Evolutionary conservation across 768 basidiomycete species (phyloP).

Genomic region (Russula abietina): DNA sequence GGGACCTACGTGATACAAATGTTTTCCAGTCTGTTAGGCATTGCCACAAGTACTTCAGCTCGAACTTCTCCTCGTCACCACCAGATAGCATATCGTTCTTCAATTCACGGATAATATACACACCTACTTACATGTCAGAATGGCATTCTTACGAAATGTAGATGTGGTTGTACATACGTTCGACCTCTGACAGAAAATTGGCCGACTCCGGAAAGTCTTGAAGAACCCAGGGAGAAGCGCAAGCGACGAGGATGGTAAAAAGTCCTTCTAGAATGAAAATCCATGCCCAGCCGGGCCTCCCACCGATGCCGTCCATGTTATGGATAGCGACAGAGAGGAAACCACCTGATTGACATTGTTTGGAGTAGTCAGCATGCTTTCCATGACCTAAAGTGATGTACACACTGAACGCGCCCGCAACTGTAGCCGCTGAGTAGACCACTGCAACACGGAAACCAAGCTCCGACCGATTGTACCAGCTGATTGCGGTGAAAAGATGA

Average conservation of each 20-base stretch:
- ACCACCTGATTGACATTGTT: background rate
- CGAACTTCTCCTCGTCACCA: background rate
- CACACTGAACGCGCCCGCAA: constrained; percentile 2
- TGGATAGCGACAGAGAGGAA: background rate
- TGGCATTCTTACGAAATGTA: background rate
- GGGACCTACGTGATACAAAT: background rate
- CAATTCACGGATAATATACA: background rate
- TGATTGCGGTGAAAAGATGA: background rate
- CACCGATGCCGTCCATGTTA: constrained; percentile 1
- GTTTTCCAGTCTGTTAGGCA: constrained; percentile 2
- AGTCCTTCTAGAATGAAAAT: constrained; percentile 2
- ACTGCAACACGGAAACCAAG: background rate
- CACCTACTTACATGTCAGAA: background rate
- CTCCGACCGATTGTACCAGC: constrained; percentile 4
- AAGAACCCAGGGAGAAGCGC: background rate
- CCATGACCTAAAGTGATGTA: background rate
- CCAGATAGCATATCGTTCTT: background rate
- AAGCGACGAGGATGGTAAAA: background rate
- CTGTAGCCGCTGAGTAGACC: background rate
- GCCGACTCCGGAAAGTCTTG: constrained; percentile 1
- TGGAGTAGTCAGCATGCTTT: background rate
- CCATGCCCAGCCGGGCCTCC: constrained; percentile 2
- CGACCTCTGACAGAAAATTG: background rate
- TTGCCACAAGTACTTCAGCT: background rate
- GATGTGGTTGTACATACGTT: background rate